phyloP scores from a whole-genome alignment of 345 rosid species.

The Heritiera littoralis region DNA sequence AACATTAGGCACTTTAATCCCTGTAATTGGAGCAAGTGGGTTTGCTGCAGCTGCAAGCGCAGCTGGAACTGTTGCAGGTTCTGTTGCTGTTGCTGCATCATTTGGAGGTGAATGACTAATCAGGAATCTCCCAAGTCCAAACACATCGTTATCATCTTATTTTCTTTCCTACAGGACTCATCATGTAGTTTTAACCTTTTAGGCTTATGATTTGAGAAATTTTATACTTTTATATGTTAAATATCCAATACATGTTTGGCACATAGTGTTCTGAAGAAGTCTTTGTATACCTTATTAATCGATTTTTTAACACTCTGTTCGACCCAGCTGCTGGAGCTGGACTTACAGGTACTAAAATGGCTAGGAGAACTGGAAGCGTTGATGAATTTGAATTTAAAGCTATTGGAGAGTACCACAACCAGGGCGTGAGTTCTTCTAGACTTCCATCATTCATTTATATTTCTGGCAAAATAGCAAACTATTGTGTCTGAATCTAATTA shows the following conservation, averaged over 20 bases:
- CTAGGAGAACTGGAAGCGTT: conserved; percentile 75
- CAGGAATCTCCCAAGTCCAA: neutral
- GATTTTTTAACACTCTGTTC: neutral
- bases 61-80: conserved; percentile 92
- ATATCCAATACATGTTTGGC: neutral
- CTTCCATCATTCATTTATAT: neutral
- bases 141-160: conserved; percentile 3
- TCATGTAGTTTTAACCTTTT: neutral
- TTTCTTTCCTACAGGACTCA: neutral
- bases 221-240: neutral
- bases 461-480: neutral
- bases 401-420: conserved; percentile 78
- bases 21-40: conserved; percentile 91
- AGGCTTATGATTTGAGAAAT: neutral
- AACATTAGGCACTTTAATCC: conserved; percentile 79
- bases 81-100: conserved; percentile 99
- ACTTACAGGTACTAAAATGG: conserved; percentile 92
- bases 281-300: neutral
- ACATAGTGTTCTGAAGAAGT: conserved; percentile 1
- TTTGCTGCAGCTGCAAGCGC: conserved; percentile 94
- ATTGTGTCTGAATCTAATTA: conserved; percentile 1
- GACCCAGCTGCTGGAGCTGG: conserved; percentile 97
- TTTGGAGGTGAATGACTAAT: conserved; percentile 77
- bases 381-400: conserved; percentile 93
- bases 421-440: conserved; percentile 55